These are phyloP conservation scores for Dactylellina drechsleri DNA, from an alignment of 2,329 filamentous ascomycete genomes.

Conservation along the genomic window DNA sequence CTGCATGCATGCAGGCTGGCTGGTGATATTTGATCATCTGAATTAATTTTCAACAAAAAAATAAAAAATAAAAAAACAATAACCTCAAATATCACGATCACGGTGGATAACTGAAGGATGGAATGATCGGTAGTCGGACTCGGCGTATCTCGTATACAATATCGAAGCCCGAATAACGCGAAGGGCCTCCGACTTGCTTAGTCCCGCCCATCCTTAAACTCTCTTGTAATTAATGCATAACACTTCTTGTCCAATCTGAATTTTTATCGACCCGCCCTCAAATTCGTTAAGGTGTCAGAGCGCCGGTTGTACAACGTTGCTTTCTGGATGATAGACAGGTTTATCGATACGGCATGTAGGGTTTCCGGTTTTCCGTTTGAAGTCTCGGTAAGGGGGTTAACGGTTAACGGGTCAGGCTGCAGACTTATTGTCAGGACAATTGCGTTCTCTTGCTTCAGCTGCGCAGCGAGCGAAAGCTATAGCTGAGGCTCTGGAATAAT, in stretches of 20 bases:
- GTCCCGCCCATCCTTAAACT: background rate
- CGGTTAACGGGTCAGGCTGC: too few species aligned
- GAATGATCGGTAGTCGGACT: constrained; percentile 48
- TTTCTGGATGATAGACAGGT: constrained; percentile 2
- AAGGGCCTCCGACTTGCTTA: too few species aligned
- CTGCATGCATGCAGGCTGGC: constrained; percentile 53
- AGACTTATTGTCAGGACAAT: too few species aligned
- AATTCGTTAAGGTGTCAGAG: constrained; percentile 6
- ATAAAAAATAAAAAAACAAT: background rate
- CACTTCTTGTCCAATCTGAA: constrained; percentile 13
- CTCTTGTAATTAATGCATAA: constrained; percentile 1
- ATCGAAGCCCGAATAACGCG: too few species aligned
- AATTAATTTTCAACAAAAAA: constrained; percentile 24
- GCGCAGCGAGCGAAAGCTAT: background rate
- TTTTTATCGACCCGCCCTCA: constrained; percentile 16
- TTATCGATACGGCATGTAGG: background rate
- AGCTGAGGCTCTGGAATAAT: constrained; percentile 19
- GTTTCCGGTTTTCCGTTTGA: constrained; percentile 12
- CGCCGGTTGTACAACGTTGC: constrained; percentile 19
- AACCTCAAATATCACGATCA: constrained; percentile 20
- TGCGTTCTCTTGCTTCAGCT: too few species aligned
- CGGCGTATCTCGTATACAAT: background rate
- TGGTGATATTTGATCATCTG: constrained; percentile 49
- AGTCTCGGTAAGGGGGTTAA: too few species aligned
- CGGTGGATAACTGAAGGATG: constrained; percentile 4